Evolutionary conservation across 768 basidiomycete genomes (phyloP), one percentile per base, ranked within the genome.

Genomic region (Rhodotorula graminis): DNA sequence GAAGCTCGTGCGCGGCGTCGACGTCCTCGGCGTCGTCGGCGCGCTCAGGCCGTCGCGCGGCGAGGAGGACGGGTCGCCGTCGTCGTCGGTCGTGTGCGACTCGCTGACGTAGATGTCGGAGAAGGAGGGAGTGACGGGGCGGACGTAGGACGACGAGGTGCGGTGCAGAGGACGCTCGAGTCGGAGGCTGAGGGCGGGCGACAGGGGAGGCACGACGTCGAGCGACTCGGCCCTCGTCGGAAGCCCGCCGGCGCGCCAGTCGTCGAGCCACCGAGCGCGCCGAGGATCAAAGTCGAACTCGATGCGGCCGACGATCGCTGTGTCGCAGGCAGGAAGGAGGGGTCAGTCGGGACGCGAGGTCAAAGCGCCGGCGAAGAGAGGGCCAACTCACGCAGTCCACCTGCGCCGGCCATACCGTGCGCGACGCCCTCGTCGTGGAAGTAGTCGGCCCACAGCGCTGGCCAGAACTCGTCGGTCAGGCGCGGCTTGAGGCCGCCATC

Each of bases 271-370:
- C 42, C 86, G 85, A 27, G 92, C 92, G 72, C 87, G 85, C 49
- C 84, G 83, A 59, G 86, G 71, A 81, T 94, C 92, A 59, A 94
- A 85, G 81, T 94, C 92, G 79, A 94, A 93, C 81, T 94, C 92
- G 42, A 95, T 85, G 42, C 85, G 87, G 10, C 90, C 93, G 57
- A 86, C 84, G 68, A 94, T 88, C 0, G 90, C 88, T 29, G 85
- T 78, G 9, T 4, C 37, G 37, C 9, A 9, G 9, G 9, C 5
- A 37, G 63, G 83, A 83, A 79, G 37, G 78, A 3, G 18, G 3
- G 75, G 70, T 71, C 56, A 78, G 73, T 8, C 67, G 29, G 80
- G 65, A 9, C 3, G 7, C 25, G 16, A 6, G 27, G 5, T 15
- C 6, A 18, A 40, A 19, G 50, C 23, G 23, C 23, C 50, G 50